Evolutionary conservation across 2,329 filamentous ascomycete genomes (phyloP).

Genomic region (Microdochium nivale): DNA sequence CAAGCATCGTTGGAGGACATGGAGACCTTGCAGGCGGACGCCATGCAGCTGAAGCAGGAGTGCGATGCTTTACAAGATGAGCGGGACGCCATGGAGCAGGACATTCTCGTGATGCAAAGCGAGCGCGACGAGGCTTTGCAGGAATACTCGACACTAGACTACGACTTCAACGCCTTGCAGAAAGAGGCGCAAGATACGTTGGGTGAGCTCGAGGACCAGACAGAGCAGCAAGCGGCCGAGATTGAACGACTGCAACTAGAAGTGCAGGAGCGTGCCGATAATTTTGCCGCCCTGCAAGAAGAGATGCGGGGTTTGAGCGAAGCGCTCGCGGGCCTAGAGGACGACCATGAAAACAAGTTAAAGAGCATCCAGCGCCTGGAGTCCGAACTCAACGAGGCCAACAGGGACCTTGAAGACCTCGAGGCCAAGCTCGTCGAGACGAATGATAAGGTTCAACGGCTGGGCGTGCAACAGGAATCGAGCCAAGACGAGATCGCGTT

Average conservation of each 20-base stretch:
- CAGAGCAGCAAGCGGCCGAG: slow-evolving; percentile 64
- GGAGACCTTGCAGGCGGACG: slow-evolving; percentile 38
- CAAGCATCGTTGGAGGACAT: slow-evolving; percentile 74
- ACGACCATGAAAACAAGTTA: slow-evolving; percentile 74
- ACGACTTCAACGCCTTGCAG: slow-evolving; percentile 51
- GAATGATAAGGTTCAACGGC: slow-evolving; percentile 77
- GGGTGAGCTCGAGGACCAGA: slow-evolving; percentile 59
- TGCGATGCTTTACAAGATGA: slow-evolving; percentile 70
- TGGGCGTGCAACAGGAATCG: slow-evolving; percentile 87
- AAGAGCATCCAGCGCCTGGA: slow-evolving; percentile 76
- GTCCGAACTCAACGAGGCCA: slow-evolving; percentile 72
- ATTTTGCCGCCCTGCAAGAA: slow-evolving; percentile 82
- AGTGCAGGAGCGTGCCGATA: slow-evolving; percentile 69
- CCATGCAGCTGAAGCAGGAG: slow-evolving; percentile 54
- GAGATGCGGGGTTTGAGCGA: slow-evolving; percentile 93
- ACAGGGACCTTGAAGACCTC: slow-evolving; percentile 76
- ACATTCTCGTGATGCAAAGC: slow-evolving; percentile 67
- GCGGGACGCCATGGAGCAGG: slow-evolving; percentile 68
- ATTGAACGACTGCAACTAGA: slow-evolving; percentile 63
- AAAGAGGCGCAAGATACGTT: slow-evolving; percentile 60
- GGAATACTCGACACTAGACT: slow-evolving; percentile 50
- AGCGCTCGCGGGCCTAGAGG: slow-evolving; percentile 76
- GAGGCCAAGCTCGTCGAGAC: slow-evolving; percentile 78
- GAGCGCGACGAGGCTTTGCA: slow-evolving; percentile 82
- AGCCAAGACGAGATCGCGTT: slow-evolving; percentile 91